phyloP scores from a whole-genome alignment of 1,284 basidiomycete species.

The Irpex sp. region DNA sequence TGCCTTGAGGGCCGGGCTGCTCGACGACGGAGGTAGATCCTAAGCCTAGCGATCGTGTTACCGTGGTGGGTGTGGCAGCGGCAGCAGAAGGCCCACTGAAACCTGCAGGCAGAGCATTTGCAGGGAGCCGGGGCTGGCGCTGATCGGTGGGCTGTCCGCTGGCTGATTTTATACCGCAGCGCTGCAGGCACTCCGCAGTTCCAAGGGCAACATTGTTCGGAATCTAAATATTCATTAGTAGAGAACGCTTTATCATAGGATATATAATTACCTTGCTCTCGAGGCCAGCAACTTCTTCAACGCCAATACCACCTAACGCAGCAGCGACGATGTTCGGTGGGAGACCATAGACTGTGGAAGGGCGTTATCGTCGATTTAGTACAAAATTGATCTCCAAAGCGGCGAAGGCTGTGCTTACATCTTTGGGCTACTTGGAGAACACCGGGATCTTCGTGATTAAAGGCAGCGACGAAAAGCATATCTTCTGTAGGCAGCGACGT shows the following conservation, averaged over 20 bases:
- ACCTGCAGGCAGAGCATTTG: conserved; percentile 16
- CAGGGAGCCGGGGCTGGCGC: conserved; percentile 17
- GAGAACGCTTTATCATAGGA: not conserved
- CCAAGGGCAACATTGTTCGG: conserved; percentile 20
- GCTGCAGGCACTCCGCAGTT: conserved; percentile 15
- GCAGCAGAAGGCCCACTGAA: conserved; percentile 8
- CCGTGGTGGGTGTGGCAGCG: conserved; percentile 1
- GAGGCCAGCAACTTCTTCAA: conserved; percentile 22
- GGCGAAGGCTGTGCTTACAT: conserved; percentile 15
- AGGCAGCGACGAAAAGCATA: conserved; percentile 22
- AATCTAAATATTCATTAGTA: conserved; percentile 8
- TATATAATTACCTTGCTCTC: conserved; percentile 15
- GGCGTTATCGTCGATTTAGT: not conserved
- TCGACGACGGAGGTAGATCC: not conserved
- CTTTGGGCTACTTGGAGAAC: conserved; percentile 23
- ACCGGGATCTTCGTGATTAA: conserved; percentile 29
- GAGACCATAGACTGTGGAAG: conserved; percentile 22
- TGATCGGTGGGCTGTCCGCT: conserved; percentile 15
- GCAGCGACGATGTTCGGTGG: conserved; percentile 25
- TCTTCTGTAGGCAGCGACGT: conserved; percentile 6
- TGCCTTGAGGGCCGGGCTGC: not conserved
- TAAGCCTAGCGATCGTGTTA: not conserved
- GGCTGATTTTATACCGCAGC: conserved; percentile 12
- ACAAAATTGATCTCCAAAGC: not conserved
- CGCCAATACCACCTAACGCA: conserved; percentile 23